Percentiles rank a stretch among this genome's conserved stretches.
Evolutionary conservation across 106 monocot genomes (phyloP).

Genomic region (Dioscorea alata): DNA sequence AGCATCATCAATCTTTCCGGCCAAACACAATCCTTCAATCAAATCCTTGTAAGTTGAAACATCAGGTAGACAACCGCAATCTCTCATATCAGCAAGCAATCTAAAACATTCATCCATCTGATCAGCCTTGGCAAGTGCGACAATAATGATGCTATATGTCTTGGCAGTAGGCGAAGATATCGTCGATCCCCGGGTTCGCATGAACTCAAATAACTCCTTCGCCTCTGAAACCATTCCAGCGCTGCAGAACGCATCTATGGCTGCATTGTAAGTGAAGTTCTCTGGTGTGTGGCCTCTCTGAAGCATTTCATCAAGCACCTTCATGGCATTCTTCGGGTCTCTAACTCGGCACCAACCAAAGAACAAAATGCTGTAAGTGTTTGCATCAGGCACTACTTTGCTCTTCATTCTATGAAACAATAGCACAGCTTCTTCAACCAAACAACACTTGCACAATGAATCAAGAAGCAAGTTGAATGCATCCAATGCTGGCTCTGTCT

Average conservation of each 20-base stretch:
- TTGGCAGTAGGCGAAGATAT: constrained; percentile 91
- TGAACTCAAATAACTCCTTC: constrained; percentile 84
- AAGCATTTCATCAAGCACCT: constrained; percentile 90
- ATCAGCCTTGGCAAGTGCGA: constrained; percentile 68
- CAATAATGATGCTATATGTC: constrained; percentile 78
- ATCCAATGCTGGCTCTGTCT: constrained; percentile 58
- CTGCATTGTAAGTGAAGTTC: constrained; percentile 84
- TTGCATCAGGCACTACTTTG: constrained; percentile 52
- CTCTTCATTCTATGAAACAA: constrained; percentile 67
- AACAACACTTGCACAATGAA: constrained; percentile 75
- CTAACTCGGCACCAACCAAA: constrained; percentile 95
- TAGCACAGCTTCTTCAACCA: constrained; percentile 56
- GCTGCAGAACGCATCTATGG: constrained; percentile 75
- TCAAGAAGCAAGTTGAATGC: constrained; percentile 86
- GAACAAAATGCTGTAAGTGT: constrained; percentile 83
- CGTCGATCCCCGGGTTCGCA: constrained; percentile 81
- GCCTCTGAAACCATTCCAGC: constrained; percentile 75
- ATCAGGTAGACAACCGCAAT: constrained; percentile 80
- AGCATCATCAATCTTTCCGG: constrained; percentile 63
- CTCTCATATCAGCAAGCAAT: constrained; percentile 79
- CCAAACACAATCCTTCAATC: constrained; percentile 86
- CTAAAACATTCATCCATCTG: constrained; percentile 68
- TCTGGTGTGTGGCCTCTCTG: constrained; percentile 56
- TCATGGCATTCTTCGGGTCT: constrained; percentile 75
- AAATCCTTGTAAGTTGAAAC: constrained; percentile 87